Conservation (phyloP, 768 basidiomycete species). For the Kwoniella mangroviensis region DNA sequence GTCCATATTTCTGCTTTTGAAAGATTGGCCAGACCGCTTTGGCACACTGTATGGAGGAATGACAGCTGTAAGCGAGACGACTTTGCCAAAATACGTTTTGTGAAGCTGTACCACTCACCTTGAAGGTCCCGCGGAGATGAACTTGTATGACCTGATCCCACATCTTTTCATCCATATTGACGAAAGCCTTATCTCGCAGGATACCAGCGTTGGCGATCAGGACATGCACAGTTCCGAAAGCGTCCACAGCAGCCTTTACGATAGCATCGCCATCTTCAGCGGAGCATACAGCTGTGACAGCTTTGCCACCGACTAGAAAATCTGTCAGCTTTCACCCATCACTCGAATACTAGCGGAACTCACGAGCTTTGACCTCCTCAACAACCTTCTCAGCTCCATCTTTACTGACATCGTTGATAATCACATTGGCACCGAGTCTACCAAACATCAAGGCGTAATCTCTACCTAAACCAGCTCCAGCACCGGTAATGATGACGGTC, state of each 20-base stretch:
- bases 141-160: conserved; percentile 92
- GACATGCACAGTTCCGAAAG: conserved; percentile 85
- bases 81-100: too few relatives aligned
- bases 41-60: conserved; percentile 65
- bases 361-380: conserved; percentile 80
- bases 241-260: conserved; percentile 81
- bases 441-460: conserved; percentile 90
- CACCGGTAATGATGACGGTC: conserved; percentile 92
- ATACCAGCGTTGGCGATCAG: conserved; percentile 93
- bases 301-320: conserved; percentile 82
- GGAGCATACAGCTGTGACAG: conserved; percentile 77
- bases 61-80: background rate
- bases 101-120: conserved; percentile 61
- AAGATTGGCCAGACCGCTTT: conserved; percentile 97
- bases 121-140: conserved; percentile 88
- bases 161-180: conserved; percentile 83
- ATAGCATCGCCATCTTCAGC: conserved; percentile 90
- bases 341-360: conserved; percentile 23
- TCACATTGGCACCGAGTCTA: conserved; percentile 91
- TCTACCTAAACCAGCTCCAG: conserved; percentile 91
- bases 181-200: conserved; percentile 89
- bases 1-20: conserved; percentile 93
- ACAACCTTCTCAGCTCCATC: conserved; percentile 83
- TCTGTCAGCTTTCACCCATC: background rate
- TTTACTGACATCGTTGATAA: conserved; percentile 91